phyloP scores from a whole-genome alignment of 2,329 filamentous ascomycete genomes.

The Calonectria hawksworthii region DNA sequence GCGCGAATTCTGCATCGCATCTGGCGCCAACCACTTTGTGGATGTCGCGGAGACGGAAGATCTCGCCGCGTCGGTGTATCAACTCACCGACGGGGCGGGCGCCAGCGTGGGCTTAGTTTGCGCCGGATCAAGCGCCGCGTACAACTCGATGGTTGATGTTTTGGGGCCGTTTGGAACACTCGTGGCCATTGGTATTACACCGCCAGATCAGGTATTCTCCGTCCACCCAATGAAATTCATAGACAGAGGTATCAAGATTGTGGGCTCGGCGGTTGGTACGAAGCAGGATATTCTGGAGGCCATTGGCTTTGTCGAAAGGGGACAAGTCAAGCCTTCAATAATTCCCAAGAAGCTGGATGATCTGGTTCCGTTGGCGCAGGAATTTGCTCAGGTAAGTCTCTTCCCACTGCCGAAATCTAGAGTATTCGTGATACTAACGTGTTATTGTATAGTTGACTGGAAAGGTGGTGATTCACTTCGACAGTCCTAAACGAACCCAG shows the following conservation, averaged over 20 bases:
- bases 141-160: slow-evolving; percentile 49
- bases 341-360: neutral
- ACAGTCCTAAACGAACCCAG: neutral
- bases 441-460: neutral
- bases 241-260: slow-evolving; percentile 50
- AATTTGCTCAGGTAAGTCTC: neutral
- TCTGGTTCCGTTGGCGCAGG: neutral
- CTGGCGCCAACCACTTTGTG: slow-evolving; percentile 55
- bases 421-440: neutral
- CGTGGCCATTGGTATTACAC: slow-evolving; percentile 56
- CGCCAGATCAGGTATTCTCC: slow-evolving; percentile 39
- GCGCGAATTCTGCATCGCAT: slow-evolving; percentile 42
- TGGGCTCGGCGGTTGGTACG: slow-evolving; percentile 54
- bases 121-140: slow-evolving; percentile 48
- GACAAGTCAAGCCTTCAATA: slow-evolving; percentile 31
- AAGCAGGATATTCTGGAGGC: slow-evolving; percentile 56
- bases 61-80: neutral
- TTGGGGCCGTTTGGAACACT: slow-evolving; percentile 52
- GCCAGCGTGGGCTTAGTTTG: slow-evolving; percentile 49
- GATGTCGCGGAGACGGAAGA: slow-evolving; percentile 46
- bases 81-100: slow-evolving; percentile 32
- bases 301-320: slow-evolving; percentile 53
- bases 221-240: slow-evolving; percentile 55
- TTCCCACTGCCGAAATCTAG: neutral
- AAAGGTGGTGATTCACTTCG: neutral